Evolutionary conservation across 1,284 basidiomycete species (phyloP), one percentile per base, ranked within the genome.

Genomic region (Papiliotrema nemorosa): DNA sequence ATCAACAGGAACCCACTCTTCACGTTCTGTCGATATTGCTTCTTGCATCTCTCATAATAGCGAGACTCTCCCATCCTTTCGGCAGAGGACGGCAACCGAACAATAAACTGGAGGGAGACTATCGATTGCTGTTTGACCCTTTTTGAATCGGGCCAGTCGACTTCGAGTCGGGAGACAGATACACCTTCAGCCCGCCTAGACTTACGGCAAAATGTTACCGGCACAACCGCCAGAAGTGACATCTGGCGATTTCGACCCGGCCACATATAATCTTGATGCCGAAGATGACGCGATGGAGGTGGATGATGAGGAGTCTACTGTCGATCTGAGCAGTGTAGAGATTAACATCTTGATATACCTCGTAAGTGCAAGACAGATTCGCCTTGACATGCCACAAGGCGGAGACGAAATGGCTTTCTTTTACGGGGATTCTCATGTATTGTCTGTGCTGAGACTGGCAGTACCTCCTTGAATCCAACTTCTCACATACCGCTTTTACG

Each of bases 301-400:
- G 44, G 61, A 52, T 7, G 58, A 57, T 29, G 52, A 54, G 16
- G 54, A 44, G 25, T 27, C 50, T 0, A 53, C 49, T 2, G 51
- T 67, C 25, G 60, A 66, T 38, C 37, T 71, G 26, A 63, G 58
- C 7, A 68, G 66, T 49, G 64, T 68, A 5, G 72, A 73, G 57
- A 66, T 74, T 39, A 74, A 74, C 53, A 68, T 70, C 25, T 52
- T 74, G 26, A 66, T 74, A 24, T 73, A 74, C 50, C 55, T 69
- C 3, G 69, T 70, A 39, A 42, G 70, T 64, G 22, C 21, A 20
- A n/a, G 20, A 18, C 35, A 31, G 9, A 7, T 31, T 31, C 29
- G n/a, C n/a, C n/a, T n/a, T n/a, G n/a, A n/a, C 42, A 22, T n/a
- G 13, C 18, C 16, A 31, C 16, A 7, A 33, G 25, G 16, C 41